phyloP scores from a whole-genome alignment of 2,329 filamentous ascomycete genomes.

The Alternaria sp. region DNA sequence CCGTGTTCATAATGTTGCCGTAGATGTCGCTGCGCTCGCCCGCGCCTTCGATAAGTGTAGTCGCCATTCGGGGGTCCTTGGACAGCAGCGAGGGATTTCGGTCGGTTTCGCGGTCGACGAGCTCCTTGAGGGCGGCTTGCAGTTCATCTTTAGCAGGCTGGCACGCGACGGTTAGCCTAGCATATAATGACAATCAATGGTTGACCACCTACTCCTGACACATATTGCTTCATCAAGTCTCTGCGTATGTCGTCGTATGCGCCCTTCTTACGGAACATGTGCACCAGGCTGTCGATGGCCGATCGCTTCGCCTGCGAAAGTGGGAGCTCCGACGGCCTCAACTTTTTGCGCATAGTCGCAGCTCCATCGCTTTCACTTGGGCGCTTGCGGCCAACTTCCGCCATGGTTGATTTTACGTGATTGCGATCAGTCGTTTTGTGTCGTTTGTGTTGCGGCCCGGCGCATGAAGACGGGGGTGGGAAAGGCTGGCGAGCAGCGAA shows the following conservation, averaged over 20 bases:
- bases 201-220: slow-evolving; percentile 64
- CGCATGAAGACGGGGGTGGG: slow-evolving; percentile 5
- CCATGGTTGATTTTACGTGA: slow-evolving; percentile 32
- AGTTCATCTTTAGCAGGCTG: slow-evolving; percentile 75
- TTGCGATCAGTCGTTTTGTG: slow-evolving; percentile 2
- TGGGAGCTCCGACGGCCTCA: slow-evolving; percentile 78
- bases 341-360: slow-evolving; percentile 59
- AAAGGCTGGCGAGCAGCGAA: slow-evolving; percentile 1
- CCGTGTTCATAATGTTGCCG: slow-evolving; percentile 70
- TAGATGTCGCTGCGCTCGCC: slow-evolving; percentile 80
- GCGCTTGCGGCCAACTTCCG: slow-evolving; percentile 41
- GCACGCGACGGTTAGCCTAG: background rate
- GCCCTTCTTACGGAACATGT: slow-evolving; percentile 85
- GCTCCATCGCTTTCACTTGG: slow-evolving; percentile 37
- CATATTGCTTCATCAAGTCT: slow-evolving; percentile 76
- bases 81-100: slow-evolving; percentile 75
- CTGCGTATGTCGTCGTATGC: slow-evolving; percentile 81
- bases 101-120: slow-evolving; percentile 77
- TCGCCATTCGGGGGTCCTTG: slow-evolving; percentile 75
- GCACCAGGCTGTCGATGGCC: slow-evolving; percentile 76
- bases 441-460: background rate
- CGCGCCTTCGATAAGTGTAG: slow-evolving; percentile 77
- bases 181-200: slow-evolving; percentile 32
- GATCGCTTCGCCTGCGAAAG: slow-evolving; percentile 74
- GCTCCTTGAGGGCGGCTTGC: slow-evolving; percentile 69